These are phyloP conservation scores for Cordyceps sp. DNA, from an alignment of 2,329 filamentous ascomycete species.

Conservation along the genomic window DNA sequence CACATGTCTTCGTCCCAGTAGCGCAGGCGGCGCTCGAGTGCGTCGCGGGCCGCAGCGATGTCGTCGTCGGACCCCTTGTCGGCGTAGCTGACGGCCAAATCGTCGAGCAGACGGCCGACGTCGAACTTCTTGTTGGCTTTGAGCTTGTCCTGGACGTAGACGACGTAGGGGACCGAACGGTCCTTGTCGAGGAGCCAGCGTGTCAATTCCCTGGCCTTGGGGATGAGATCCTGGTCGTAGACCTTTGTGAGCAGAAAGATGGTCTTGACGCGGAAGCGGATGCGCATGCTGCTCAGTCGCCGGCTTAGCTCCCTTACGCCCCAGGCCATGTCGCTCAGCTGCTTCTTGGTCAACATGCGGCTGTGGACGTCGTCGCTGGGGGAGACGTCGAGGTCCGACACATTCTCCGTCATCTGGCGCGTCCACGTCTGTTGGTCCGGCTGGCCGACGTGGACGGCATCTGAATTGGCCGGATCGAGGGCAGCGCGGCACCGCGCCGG, in stretches of 20 bases:
- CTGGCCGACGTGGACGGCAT: constrained; percentile 30
- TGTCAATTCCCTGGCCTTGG: constrained; percentile 58
- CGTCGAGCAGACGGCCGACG: constrained; percentile 46
- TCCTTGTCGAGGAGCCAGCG: constrained; percentile 67
- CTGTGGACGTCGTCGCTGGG: constrained; percentile 27
- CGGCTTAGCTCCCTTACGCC: constrained; percentile 83
- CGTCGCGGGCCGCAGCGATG: constrained; percentile 15
- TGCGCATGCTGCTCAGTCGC: constrained; percentile 63
- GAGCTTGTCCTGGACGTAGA: constrained; percentile 71
- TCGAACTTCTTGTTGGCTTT: constrained; percentile 59
- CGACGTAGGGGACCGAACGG: constrained; percentile 49
- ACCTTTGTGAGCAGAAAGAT: constrained; percentile 86
- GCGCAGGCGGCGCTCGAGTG: constrained; percentile 39
- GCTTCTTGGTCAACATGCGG: constrained; percentile 82
- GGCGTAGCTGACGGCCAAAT: constrained; percentile 31
- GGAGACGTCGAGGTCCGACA: constrained; percentile 22
- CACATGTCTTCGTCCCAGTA: constrained; percentile 80
- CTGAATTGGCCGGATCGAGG: constrained; percentile 23
- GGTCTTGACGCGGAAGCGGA: constrained; percentile 66
- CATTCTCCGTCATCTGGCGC: constrained; percentile 24
- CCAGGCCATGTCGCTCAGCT: constrained; percentile 93
- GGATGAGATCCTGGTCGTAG: constrained; percentile 68
- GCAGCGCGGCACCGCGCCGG: constrained; percentile 10
- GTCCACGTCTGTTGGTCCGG: constrained; percentile 40
- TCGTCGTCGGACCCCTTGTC: constrained; percentile 15